Conservation (phyloP, 805 yeast species). For the Yarrowia sp. region DNA sequence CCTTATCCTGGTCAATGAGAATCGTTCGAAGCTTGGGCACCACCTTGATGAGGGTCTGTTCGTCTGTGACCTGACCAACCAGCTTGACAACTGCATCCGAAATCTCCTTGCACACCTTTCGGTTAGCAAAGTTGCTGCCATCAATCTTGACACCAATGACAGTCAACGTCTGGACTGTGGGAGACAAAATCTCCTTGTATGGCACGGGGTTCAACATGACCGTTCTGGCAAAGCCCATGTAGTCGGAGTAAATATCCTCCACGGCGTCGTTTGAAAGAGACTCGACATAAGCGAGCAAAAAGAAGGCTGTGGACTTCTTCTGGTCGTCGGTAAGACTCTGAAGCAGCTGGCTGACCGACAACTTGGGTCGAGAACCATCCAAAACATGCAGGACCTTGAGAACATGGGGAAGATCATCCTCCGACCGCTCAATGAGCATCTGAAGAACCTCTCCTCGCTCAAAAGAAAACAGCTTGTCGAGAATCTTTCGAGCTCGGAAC, state of each 20-base stretch:
- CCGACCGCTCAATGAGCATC: constrained; percentile 47
- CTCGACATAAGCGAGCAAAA: constrained; percentile 57
- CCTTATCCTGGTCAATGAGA: constrained; percentile 60
- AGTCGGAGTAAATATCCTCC: constrained; percentile 70
- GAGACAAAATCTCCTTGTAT: constrained; percentile 52
- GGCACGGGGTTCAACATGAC: constrained; percentile 46
- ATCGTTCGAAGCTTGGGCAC: constrained; percentile 44
- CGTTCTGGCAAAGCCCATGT: constrained; percentile 59
- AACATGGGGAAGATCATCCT: not conserved
- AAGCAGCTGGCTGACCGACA: constrained; percentile 66
- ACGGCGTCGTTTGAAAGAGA: constrained; percentile 72
- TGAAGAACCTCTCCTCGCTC: constrained; percentile 76
- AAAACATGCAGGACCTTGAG: constrained; percentile 58
- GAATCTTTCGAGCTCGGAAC: constrained; percentile 60
- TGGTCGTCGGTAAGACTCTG: constrained; percentile 4
- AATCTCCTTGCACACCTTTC: constrained; percentile 56
- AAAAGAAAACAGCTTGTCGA: constrained; percentile 59
- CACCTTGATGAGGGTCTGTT: constrained; percentile 41
- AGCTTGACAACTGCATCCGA: constrained; percentile 45
- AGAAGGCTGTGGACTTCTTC: constrained; percentile 32
- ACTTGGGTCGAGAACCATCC: constrained; percentile 78
- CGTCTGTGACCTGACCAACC: constrained; percentile 32
- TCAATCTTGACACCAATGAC: constrained; percentile 55
- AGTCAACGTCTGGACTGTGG: constrained; percentile 51
- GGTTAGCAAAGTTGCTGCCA: constrained; percentile 58